Percentiles rank a stretch among this genome's conserved stretches.
These are phyloP conservation scores for Yamadazyma blattariae DNA, from an alignment of 1,139 yeast genomes.

Conservation along the genomic window DNA sequence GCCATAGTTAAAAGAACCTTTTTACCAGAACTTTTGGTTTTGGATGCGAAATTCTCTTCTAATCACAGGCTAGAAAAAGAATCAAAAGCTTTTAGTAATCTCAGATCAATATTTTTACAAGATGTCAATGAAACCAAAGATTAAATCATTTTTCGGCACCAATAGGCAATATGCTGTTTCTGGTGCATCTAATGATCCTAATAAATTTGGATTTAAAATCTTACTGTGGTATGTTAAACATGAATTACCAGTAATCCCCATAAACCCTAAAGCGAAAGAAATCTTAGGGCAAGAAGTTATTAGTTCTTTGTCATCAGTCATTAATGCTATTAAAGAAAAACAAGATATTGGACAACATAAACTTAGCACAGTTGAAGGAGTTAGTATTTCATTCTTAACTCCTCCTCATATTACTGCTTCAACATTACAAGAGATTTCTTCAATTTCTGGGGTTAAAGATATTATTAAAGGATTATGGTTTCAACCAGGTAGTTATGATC, in stretches of 20 bases:
- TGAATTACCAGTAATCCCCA: conserved; percentile 59
- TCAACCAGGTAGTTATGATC: conserved; percentile 76
- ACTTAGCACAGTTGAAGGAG: conserved; percentile 33
- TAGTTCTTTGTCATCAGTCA: conserved; percentile 25
- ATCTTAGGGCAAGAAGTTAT: conserved; percentile 48
- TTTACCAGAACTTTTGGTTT: background rate
- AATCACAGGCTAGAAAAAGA: too few relatives aligned
- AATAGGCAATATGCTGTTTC: conserved; percentile 61
- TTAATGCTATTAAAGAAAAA: conserved; percentile 25
- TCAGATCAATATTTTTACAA: too few relatives aligned
- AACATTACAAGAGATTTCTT: conserved; percentile 42
- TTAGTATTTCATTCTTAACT: conserved; percentile 65
- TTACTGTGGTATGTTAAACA: conserved; percentile 64
- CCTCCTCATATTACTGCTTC: conserved; percentile 61
- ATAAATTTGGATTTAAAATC: conserved; percentile 71
- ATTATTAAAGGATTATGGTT: conserved; percentile 68
- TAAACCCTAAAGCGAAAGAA: conserved; percentile 53
- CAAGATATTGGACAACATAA: conserved; percentile 26
- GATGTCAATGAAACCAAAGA: conserved; percentile 41
- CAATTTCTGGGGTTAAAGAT: conserved; percentile 25
- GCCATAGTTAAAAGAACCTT: conserved; percentile 23
- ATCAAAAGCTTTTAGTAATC: too few relatives aligned
- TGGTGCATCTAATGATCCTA: conserved; percentile 68
- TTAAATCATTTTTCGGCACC: conserved; percentile 49
- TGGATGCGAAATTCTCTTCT: too few relatives aligned